Evolutionary conservation across 192 early-diverging fungal genomes (phyloP).

Genomic region (Coemansia sp.): DNA sequence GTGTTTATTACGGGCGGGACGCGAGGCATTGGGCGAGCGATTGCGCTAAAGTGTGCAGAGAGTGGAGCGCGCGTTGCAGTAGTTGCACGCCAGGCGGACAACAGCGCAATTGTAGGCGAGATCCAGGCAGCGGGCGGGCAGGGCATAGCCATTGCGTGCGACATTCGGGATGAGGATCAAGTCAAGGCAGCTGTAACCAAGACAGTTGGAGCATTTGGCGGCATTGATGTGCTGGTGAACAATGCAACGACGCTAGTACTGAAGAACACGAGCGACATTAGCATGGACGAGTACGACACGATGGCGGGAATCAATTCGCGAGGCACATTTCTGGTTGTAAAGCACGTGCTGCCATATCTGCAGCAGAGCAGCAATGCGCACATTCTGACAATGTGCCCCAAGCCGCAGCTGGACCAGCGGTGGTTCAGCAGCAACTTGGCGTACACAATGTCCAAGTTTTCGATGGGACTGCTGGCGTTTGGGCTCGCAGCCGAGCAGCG

Average conservation of each 20-base stretch:
- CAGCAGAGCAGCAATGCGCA: slow-evolving; percentile 69
- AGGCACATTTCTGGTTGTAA: slow-evolving; percentile 69
- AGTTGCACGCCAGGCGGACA: slow-evolving; percentile 60
- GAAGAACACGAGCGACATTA: slow-evolving; percentile 57
- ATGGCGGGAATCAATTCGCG: slow-evolving; percentile 70
- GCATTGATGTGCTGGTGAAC: slow-evolving; percentile 79
- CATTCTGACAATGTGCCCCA: slow-evolving; percentile 72
- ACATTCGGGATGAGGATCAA: slow-evolving; percentile 71
- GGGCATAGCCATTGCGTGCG: slow-evolving; percentile 69
- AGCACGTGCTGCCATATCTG: slow-evolving; percentile 67
- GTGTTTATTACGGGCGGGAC: slow-evolving; percentile 57
- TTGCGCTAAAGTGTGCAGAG: slow-evolving; percentile 48
- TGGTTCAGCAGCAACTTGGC: slow-evolving; percentile 68
- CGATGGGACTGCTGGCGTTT: slow-evolving; percentile 70
- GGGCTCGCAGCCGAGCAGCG: slow-evolving; percentile 71
- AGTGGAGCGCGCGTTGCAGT: slow-evolving; percentile 52
- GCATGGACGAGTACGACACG: slow-evolving; percentile 60
- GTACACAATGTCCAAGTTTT: slow-evolving; percentile 62
- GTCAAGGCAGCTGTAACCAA: slow-evolving; percentile 62
- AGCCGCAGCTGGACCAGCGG: slow-evolving; percentile 59
- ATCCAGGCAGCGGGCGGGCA: slow-evolving; percentile 68
- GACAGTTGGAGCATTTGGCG: slow-evolving; percentile 65
- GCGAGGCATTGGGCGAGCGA: slow-evolving; percentile 53
- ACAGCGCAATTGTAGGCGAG: slow-evolving; percentile 61
- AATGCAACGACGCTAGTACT: slow-evolving; percentile 69